These are phyloP conservation scores for Patellifolia procumbens DNA, from an alignment of 179 eudicot genomes.

Conservation along the genomic window DNA sequence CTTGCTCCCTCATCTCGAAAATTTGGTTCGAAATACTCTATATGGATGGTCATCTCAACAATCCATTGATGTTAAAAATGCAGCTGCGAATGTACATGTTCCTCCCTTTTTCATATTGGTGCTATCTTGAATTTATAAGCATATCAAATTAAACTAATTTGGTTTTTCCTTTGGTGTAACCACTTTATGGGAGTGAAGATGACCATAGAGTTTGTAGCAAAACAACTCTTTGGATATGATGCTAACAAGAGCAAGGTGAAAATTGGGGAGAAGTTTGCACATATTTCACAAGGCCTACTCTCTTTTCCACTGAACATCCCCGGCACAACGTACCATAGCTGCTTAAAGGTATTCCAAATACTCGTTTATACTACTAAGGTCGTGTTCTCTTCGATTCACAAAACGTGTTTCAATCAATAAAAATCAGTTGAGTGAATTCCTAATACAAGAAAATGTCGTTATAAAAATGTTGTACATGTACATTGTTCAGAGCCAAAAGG, in stretches of 20 bases:
- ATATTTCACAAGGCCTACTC: conserved; percentile 48
- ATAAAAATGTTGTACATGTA: neutral
- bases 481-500: conserved; percentile 42
- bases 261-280: conserved; percentile 45
- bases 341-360: conserved; percentile 48
- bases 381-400: neutral
- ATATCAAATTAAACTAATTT: neutral
- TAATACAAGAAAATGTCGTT: no score
- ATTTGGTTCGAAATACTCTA: conserved; percentile 30
- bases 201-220: conserved; percentile 50
- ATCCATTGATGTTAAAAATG: conserved; percentile 49
- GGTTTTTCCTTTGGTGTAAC: neutral
- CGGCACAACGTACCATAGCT: conserved; percentile 55
- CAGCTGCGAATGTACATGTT: conserved; percentile 43
- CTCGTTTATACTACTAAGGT: neutral
- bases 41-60: conserved; percentile 41
- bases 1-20: conserved; percentile 44
- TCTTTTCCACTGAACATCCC: conserved; percentile 63
- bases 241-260: conserved; percentile 39
- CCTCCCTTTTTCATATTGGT: neutral
- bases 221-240: conserved; percentile 53
- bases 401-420: no score
- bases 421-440: neutral
- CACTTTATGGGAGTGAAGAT: conserved; percentile 32
- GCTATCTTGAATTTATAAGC: neutral